Base-by-base conservation (phyloP, 805 yeast genomes). In the Debaryomyces tyrocola region DNA sequence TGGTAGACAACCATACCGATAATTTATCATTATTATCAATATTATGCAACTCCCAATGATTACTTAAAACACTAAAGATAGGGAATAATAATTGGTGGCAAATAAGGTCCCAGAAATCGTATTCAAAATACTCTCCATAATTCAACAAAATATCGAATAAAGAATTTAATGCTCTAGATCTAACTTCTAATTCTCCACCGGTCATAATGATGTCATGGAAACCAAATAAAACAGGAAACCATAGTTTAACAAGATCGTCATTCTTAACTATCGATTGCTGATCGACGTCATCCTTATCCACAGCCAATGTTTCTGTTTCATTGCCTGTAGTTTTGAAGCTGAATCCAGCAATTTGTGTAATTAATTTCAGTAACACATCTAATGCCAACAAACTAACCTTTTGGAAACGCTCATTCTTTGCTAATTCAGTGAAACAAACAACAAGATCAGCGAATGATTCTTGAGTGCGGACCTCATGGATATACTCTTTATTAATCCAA, bases 1-100 rank as follows among this genome's bases (percentile, higher is more conserved):
- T 94, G 0, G 99, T 91, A 0, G 97, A 90, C 40, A 94, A 71
- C 99, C 99, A 94, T 11, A 95, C 96, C 40, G 96, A 88, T 55
- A 90, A 66, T 50, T 87, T 95, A 63, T 92, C 99, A 55, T 84
- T 87, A 44, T 78, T 79, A 53, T 79, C 81, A 52, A 79, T 82
- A 48, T 82, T 81, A 49, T 79, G 79, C 45, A 85, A 77, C 53
- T 83, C 86, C 84, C 94, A 87, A 58, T 84, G 86, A 36, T 80
- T 79, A 43, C 85, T 81, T 54, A 94, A 74, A 6, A 90, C 87
- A 15, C 83, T 82, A 66, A 94, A 94, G 14, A 94, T 90, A 2
- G 98, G 99, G 76, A 92, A 90, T 49, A 94, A 67, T 45, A 94
- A 73, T 54, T 87, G 79, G 14, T 80, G 77, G 61, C 96, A 90